phyloP scores from a whole-genome alignment of 495 filamentous ascomycete genomes.

The Chlorociboria aeruginascens region DNA sequence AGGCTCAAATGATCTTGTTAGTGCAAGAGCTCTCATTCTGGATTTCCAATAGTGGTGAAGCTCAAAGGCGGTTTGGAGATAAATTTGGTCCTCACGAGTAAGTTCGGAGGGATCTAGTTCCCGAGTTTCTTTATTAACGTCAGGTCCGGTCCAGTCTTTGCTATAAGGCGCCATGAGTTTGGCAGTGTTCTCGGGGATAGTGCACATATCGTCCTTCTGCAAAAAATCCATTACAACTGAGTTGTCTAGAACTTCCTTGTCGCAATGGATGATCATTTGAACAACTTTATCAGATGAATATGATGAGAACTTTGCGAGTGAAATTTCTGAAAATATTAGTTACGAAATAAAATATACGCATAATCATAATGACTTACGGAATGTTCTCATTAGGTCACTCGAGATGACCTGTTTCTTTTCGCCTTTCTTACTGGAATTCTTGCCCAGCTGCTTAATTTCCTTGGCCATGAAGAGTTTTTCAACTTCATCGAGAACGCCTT shows the following conservation, averaged over 20 bases:
- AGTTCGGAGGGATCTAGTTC: slow-evolving; percentile 85
- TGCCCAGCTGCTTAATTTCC: slow-evolving; percentile 80
- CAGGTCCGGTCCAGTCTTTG: slow-evolving; percentile 90
- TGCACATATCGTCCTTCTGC: slow-evolving; percentile 82
- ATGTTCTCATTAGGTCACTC: slow-evolving; percentile 78
- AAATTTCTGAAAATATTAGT: slow-evolving; percentile 50
- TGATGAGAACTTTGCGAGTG: slow-evolving; percentile 79
- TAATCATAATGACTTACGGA: slow-evolving; percentile 39
- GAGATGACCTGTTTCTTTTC: slow-evolving; percentile 98
- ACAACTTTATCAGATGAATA: slow-evolving; percentile 70
- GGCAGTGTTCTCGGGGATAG: slow-evolving; percentile 75
- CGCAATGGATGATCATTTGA: slow-evolving; percentile 91
- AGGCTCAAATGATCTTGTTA: slow-evolving; percentile 74
- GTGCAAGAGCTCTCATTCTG: slow-evolving; percentile 76
- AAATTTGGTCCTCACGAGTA: slow-evolving; percentile 90
- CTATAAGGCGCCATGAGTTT: slow-evolving; percentile 92
- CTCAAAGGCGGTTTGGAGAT: slow-evolving; percentile 84
- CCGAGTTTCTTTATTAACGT: slow-evolving; percentile 63
- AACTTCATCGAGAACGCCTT: slow-evolving; percentile 93
- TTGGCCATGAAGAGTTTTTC: slow-evolving; percentile 96
- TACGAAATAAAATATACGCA: neutral
- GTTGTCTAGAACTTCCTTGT: slow-evolving; percentile 83
- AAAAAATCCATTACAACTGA: slow-evolving; percentile 95
- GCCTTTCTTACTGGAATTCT: slow-evolving; percentile 53
- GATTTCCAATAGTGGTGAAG: slow-evolving; percentile 98